Conservation (phyloP, 2,329 filamentous ascomycete species). For the Lasiodiplodia sp. region DNA sequence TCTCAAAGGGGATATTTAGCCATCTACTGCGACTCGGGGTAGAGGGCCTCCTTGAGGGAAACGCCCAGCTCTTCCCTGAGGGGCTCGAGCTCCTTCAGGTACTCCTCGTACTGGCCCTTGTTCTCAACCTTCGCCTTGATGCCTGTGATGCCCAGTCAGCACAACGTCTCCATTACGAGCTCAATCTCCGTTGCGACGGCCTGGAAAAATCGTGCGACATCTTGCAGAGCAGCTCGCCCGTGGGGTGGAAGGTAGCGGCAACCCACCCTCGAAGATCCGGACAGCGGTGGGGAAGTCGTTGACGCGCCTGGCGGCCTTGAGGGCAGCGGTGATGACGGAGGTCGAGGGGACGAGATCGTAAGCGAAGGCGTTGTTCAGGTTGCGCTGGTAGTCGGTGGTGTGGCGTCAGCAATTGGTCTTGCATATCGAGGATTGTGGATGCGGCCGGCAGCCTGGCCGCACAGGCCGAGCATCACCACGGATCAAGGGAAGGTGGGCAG, state of each 20-base stretch:
- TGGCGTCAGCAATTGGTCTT: background rate
- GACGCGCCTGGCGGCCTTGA: constrained; percentile 92
- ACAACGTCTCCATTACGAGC: background rate
- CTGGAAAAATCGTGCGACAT: background rate
- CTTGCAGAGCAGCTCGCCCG: background rate
- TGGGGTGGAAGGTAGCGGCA: background rate
- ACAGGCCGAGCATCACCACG: constrained; percentile 21
- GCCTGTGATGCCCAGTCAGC: constrained; percentile 60
- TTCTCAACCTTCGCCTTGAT: constrained; percentile 99
- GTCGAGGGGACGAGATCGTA: constrained; percentile 99
- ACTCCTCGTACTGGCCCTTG: constrained; percentile 95
- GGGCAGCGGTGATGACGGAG: constrained; percentile 86
- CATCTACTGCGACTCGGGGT: constrained; percentile 61
- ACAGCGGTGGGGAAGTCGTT: constrained; percentile 99
- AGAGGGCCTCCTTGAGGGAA: constrained; percentile 89
- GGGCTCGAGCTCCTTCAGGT: constrained; percentile 90
- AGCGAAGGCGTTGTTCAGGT: constrained; percentile 99
- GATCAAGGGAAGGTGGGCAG: constrained; percentile 23
- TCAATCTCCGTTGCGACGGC: constrained; percentile 1
- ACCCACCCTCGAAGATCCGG: constrained; percentile 95
- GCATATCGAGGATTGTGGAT: background rate
- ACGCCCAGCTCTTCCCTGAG: constrained; percentile 94
- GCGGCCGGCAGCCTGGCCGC: constrained; percentile 19
- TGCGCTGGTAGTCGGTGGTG: constrained; percentile 65
- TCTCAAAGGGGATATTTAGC: background rate